These are phyloP conservation scores for Starmerella gropengiesseri DNA, from an alignment of 805 yeast species.

Conservation along the genomic window DNA sequence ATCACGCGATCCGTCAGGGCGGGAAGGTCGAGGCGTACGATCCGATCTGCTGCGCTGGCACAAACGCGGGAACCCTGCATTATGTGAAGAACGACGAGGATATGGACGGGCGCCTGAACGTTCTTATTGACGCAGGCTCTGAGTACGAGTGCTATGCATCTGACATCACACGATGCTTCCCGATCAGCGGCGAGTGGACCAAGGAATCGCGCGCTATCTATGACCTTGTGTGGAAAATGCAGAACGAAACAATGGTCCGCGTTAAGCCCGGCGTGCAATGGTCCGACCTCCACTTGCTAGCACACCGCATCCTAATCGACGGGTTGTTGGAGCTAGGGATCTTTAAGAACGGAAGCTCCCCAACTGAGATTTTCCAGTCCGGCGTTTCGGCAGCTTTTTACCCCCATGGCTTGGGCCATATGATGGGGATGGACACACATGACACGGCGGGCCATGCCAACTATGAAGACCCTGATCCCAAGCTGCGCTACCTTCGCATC, in stretches of 20 bases:
- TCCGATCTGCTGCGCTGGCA: conserved; percentile 92
- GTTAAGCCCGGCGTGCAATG: conserved; percentile 76
- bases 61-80: conserved; percentile 82
- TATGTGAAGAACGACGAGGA: conserved; percentile 72
- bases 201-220: conserved; percentile 78
- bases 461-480: conserved; percentile 71
- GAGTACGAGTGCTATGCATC: conserved; percentile 90
- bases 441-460: conserved; percentile 87
- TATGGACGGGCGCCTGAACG: conserved; percentile 46
- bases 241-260: conserved; percentile 51
- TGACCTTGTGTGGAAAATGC: conserved; percentile 74
- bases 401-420: conserved; percentile 94
- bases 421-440: conserved; percentile 90
- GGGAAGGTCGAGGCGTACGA: conserved; percentile 82
- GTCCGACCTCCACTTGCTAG: conserved; percentile 72
- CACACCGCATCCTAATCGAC: conserved; percentile 67
- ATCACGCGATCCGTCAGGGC: conserved; percentile 90
- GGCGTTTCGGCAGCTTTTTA: conserved; percentile 67
- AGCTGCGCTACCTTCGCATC: conserved; percentile 65
- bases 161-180: conserved; percentile 93
- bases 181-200: conserved; percentile 81
- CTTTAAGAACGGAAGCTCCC: conserved; percentile 42
- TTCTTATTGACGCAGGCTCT: conserved; percentile 92
- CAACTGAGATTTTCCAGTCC: conserved; percentile 58
- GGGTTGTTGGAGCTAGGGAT: conserved; percentile 66